These are phyloP conservation scores for Cercospora citrullina DNA, from an alignment of 2,329 filamentous ascomycete species.

Conservation along the genomic window DNA sequence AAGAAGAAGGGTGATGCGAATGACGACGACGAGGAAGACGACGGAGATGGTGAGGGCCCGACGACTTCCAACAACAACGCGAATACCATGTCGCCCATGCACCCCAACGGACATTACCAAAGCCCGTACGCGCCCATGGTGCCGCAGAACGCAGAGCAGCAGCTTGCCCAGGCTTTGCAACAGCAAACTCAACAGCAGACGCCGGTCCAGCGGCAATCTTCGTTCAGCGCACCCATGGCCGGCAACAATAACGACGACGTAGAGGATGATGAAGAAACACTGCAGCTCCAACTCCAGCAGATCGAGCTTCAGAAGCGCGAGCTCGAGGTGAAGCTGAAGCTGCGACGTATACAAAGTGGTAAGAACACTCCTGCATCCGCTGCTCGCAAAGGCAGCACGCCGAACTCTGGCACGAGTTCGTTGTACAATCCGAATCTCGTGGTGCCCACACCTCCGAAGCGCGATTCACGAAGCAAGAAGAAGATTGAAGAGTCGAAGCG, in stretches of 20 bases:
- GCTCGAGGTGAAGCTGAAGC: slow-evolving; percentile 41
- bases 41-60: slow-evolving; percentile 21
- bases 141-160: slow-evolving; percentile 32
- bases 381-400: slow-evolving; percentile 20
- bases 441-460: slow-evolving; percentile 34
- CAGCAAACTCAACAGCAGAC: slow-evolving; percentile 25
- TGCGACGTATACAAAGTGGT: slow-evolving; percentile 37
- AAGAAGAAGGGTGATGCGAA: slow-evolving; percentile 26
- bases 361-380: slow-evolving; percentile 29
- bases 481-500: slow-evolving; percentile 42
- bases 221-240: slow-evolving; percentile 18
- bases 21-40: slow-evolving; percentile 29
- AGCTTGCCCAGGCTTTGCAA: slow-evolving; percentile 32
- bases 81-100: slow-evolving; percentile 11
- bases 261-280: slow-evolving; percentile 40
- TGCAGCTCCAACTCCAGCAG: slow-evolving; percentile 40
- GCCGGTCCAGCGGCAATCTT: slow-evolving; percentile 23
- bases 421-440: slow-evolving; percentile 32
- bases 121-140: slow-evolving; percentile 39
- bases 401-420: slow-evolving; percentile 22
- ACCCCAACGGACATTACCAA: slow-evolving; percentile 33
- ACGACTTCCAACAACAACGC: slow-evolving; percentile 7
- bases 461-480: slow-evolving; percentile 42
- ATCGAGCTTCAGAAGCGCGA: slow-evolving; percentile 41
- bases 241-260: slow-evolving; percentile 27